phyloP scores from a whole-genome alignment of 2,329 filamentous ascomycete genomes.

The Ascomycota sp. region DNA sequence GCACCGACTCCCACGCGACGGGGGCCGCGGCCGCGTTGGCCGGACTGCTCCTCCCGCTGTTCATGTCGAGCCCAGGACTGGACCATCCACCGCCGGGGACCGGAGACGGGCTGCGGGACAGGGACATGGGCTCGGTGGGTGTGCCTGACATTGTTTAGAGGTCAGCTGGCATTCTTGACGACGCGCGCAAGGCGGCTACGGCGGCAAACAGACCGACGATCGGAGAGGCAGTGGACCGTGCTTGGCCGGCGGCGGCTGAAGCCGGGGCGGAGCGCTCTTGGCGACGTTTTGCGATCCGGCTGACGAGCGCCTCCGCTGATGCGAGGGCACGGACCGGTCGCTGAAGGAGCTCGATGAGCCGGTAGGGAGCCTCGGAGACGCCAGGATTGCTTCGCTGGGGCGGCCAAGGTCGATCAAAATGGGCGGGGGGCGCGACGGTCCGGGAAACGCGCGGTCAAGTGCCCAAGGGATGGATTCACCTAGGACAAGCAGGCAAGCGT shows the following conservation, averaged over 20 bases:
- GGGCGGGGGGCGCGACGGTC: no score
- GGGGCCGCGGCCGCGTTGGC: slow-evolving; percentile 31
- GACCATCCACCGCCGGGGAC: slow-evolving; percentile 73
- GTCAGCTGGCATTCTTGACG: background rate
- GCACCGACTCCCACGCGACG: slow-evolving; percentile 67
- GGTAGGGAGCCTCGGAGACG: slow-evolving; percentile 24
- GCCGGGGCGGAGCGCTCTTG: slow-evolving; percentile 12
- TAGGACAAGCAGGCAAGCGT: background rate
- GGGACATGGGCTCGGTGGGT: slow-evolving; percentile 47
- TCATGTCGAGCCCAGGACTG: slow-evolving; percentile 57
- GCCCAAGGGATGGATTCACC: no score
- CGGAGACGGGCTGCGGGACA: slow-evolving; percentile 76
- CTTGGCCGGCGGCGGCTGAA: slow-evolving; percentile 10
- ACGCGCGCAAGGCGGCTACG: background rate
- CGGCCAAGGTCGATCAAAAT: slow-evolving; percentile 2
- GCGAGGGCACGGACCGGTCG: slow-evolving; percentile 24
- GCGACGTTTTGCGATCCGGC: slow-evolving; percentile 12
- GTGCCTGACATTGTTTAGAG: slow-evolving; percentile 20
- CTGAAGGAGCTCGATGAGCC: slow-evolving; percentile 34
- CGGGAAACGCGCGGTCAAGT: no score
- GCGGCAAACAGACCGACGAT: slow-evolving; percentile 15
- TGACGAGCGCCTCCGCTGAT: slow-evolving; percentile 30
- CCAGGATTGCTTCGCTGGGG: slow-evolving; percentile 21
- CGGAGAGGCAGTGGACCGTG: slow-evolving; percentile 26
- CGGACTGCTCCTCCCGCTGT: slow-evolving; percentile 51